Evolutionary conservation across 176 grass and related monocot species (phyloP).

Genomic region (Zea mays): Zm-B73-REFERENCE-NAM-5.0 NC_050098.1:156571001-156571500

Average conservation of each 20-base stretch:
- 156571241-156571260: not conserved
- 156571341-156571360: too few relatives aligned
- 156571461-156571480: too few relatives aligned
- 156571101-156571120: not conserved
- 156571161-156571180: not conserved
- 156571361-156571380: too few relatives aligned
- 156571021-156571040: constrained; percentile 27
- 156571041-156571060: not conserved
- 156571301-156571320: not conserved
- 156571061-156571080: not conserved
- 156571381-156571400: too few relatives aligned
- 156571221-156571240: not conserved
- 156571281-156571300: not conserved
- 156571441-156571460: too few relatives aligned
- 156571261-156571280: too few relatives aligned
- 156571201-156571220: not conserved
- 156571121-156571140: not conserved
- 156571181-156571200: not conserved
- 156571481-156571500: too few relatives aligned
- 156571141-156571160: not conserved
- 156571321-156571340: not conserved
- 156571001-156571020: not conserved
- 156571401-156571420: too few relatives aligned
- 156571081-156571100: not conserved
- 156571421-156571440: too few relatives aligned